phyloP scores from a whole-genome alignment of 495 filamentous ascomycete species.

The Penicillium tannophilum region DNA sequence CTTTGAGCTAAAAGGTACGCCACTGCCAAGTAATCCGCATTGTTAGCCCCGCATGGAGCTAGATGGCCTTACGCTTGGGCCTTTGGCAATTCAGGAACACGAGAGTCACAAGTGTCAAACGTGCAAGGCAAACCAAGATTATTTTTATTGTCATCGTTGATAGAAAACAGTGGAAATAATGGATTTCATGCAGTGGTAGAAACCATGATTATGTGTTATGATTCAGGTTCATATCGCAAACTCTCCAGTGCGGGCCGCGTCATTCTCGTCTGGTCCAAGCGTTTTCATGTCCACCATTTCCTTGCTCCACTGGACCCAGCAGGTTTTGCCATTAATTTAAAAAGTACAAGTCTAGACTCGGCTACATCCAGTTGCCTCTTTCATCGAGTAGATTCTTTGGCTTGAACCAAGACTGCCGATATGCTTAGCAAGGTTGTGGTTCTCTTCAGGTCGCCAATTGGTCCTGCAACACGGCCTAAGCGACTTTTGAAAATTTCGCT shows the following conservation, averaged over 20 bases:
- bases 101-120: not conserved
- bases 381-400: too few species aligned
- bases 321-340: not conserved
- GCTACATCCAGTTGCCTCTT: too few species aligned
- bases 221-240: too few species aligned
- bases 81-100: not conserved
- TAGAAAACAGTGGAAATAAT: not conserved
- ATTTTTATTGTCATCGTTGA: not conserved
- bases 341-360: not conserved
- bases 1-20: not conserved
- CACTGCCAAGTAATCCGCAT: conserved; percentile 4
- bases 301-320: not conserved
- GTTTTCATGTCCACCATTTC: not conserved
- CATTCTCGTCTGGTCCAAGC: not conserved
- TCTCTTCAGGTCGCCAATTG: not conserved
- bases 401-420: not conserved
- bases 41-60: not conserved
- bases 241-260: not conserved
- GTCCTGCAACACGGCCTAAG: not conserved
- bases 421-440: not conserved
- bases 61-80: not conserved
- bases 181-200: too few species aligned
- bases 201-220: too few species aligned
- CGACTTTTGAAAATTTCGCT: not conserved
- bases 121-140: too few species aligned